Evolutionary conservation across 441 rosid genomes (phyloP), one percentile per base, ranked within the genome.

Genomic region (Eutrema salsugineum): DNA sequence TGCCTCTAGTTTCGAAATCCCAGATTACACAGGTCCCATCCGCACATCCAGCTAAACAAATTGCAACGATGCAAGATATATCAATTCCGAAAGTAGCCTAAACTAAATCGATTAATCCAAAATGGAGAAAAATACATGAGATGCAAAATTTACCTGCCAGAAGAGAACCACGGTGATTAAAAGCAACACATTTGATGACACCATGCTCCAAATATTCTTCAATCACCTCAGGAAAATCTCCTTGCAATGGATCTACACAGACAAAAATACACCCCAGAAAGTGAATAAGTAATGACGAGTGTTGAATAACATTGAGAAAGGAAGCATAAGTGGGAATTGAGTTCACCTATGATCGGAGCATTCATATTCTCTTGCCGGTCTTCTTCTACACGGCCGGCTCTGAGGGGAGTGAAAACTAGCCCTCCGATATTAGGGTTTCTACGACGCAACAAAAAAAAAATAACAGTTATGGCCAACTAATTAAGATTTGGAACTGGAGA

Each of bases 141-240:
- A 57, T 19, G 51, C 27, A 55, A 60, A 43, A 3, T 8, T 20
- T 80, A 89, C 97, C 97, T 10, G 99, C 98, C 49, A 95, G 98
- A 78, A 95, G 99, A 58, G 97, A 89, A 1, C 98, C 99, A 44
- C 97, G 97, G 77, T 97, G 97, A 63, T 95, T 95, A 60, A 93
- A 95, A 76, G 99, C 96, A 44, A 95, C 83, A 56, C 99, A 95
- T 66, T 95, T 95, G 87, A 88, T 93, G 71, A 89, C 81, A 7
- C 98, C 99, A 83, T 95, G 92, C 54, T 95, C 96, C 83, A 95
- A 71, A 78, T 84, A 95, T 83, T 95, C 99, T 84, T 95, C 97
- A 66, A 95, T 93, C 65, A 93, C 98, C 78, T 93, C 98, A 5
- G 98, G 98, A 63, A 95, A 95, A 83, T 92, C 99, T 77, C 99